Base-by-base conservation (phyloP, 371 early-diverging fungal genomes). In the Amoeboaphelidium occidentale region DNA sequence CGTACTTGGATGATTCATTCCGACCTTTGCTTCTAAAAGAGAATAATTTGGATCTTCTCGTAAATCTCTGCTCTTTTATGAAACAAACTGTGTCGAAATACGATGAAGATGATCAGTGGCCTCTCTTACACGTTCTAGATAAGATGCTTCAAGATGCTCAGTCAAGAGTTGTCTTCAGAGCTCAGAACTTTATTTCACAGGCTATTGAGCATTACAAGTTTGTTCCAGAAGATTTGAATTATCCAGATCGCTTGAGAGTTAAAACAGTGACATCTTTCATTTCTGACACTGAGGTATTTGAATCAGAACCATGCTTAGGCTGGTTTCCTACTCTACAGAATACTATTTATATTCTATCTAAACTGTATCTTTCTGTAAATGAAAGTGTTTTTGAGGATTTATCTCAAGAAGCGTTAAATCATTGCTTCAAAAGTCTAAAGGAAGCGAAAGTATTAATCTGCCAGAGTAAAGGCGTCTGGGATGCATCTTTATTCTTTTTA, bases 61-160 rank as follows among this genome's bases (percentile, higher is more conserved):
- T n/a, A n/a, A n/a, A n/a, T n/a, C n/a, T n/a, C n/a, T n/a, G n/a
- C n/a, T n/a, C n/a, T n/a, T n/a, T n/a, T n/a, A n/a, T n/a, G n/a
- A n/a, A n/a, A n/a, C n/a, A n/a, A n/a, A n/a, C n/a, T n/a, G n/a
- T n/a, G n/a, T n/a, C n/a, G n/a, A n/a, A n/a, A n/a, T n/a, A n/a
- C n/a, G n/a, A n/a, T n/a, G n/a, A n/a, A n/a, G n/a, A n/a, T n/a
- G n/a, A n/a, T n/a, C n/a, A n/a, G n/a, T n/a, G n/a, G n/a, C n/a
- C n/a, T n/a, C n/a, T 65, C 26, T 47, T 51, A 39, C 42, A 52
- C 23, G 61, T 63, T 12, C 76, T 82, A 23, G 70, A 70, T 46
- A 70, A 75, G 47, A 73, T 89, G 26, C 61, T 86, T 46, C 73
- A 81, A 59, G 89, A 88, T 62, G 62, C 85, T 2, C 91, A 88